These are phyloP conservation scores for Malbranchea zuffiana DNA, from an alignment of 2,329 filamentous ascomycete genomes.

Conservation along the genomic window DNA sequence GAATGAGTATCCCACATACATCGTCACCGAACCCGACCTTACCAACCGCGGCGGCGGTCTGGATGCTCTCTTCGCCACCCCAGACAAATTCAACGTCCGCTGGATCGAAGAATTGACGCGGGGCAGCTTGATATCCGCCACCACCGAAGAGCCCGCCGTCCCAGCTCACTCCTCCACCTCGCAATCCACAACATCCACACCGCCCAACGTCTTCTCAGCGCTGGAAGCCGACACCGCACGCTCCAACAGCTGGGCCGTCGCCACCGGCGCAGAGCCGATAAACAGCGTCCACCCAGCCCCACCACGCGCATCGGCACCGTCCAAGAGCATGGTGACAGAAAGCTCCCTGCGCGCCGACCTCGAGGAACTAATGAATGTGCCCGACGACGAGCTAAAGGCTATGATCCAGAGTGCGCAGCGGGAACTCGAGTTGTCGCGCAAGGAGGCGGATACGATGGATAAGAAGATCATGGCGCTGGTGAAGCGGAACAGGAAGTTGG, in stretches of 20 bases:
- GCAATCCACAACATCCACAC: slow-evolving; percentile 13
- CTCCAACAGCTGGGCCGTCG: slow-evolving; percentile 18
- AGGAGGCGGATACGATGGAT: slow-evolving; percentile 48
- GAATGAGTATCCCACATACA: slow-evolving; percentile 29
- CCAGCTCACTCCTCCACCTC: slow-evolving; percentile 19
- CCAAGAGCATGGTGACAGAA: slow-evolving; percentile 28
- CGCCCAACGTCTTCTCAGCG: slow-evolving; percentile 27
- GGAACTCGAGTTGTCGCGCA: slow-evolving; percentile 61
- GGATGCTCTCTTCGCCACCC: slow-evolving; percentile 35
- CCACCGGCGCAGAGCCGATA: slow-evolving; percentile 2
- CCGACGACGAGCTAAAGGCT: slow-evolving; percentile 30
- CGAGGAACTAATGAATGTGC: slow-evolving; percentile 34
- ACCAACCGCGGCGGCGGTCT: slow-evolving; percentile 36
- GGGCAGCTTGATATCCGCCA: slow-evolving; percentile 19
- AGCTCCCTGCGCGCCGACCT: slow-evolving; percentile 25
- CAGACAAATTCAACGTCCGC: slow-evolving; percentile 36
- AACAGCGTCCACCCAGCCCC: neutral
- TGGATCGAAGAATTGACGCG: slow-evolving; percentile 32
- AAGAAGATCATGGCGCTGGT: slow-evolving; percentile 34
- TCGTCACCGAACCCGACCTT: slow-evolving; percentile 31
- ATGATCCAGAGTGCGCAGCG: slow-evolving; percentile 38
- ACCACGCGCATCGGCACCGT: slow-evolving; percentile 19
- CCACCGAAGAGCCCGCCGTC: slow-evolving; percentile 18
- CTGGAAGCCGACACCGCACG: slow-evolving; percentile 32
- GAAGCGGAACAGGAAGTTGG: slow-evolving; percentile 35